Evolutionary conservation across 371 early-diverging fungal species (phyloP), one percentile per base, ranked within the genome.

Genomic region (Sporodiniella umbellata): DNA sequence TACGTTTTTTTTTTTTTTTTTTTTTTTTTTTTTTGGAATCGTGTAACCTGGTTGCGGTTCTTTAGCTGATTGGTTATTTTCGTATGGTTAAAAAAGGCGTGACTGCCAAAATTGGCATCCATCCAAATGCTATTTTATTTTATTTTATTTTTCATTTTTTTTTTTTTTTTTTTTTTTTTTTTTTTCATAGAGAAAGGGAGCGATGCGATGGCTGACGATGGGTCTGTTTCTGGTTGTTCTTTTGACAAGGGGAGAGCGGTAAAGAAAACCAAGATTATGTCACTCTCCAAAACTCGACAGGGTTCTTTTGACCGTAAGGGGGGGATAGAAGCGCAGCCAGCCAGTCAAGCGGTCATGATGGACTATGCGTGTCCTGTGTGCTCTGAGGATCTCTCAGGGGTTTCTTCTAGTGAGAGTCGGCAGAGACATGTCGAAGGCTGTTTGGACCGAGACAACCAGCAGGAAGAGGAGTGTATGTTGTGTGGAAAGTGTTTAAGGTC

Each of bases 351-450:
- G n/a, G n/a, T n/a, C n/a, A 2, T 17, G 18, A 37, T 18, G 1
- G 38, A 37, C 14, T 64, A 64, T 25, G 15, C 28, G 3, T 72
- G 72, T 45, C 69, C 69, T 4, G 35, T 72, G 3, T 72, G 72
- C 31, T 14, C 37, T 17, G 8, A 48, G 2, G 55, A 61, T 25
- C 30, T 72, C 17, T 48, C 60, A 0, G n/a, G 14, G 31, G 15
- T 54, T 0, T 50, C 43, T 18, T 62, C 62, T 1, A 59, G 58
- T n/a, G 56, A 48, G 23, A 11, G 60, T 17, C 58, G 72, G 4
- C 68, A 72, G 28, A 30, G 42, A 17, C 72, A 72, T 50, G 57
- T 72, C 0, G 64, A 68, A 15, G 24, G 39, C 25, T 70, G 70
- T 39, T 44, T 70, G 50, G 17, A 42, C 33, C 6, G n/a, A 14